Conservation (phyloP, 2,329 filamentous ascomycete species). For the Colletotrichum sp. region DNA sequence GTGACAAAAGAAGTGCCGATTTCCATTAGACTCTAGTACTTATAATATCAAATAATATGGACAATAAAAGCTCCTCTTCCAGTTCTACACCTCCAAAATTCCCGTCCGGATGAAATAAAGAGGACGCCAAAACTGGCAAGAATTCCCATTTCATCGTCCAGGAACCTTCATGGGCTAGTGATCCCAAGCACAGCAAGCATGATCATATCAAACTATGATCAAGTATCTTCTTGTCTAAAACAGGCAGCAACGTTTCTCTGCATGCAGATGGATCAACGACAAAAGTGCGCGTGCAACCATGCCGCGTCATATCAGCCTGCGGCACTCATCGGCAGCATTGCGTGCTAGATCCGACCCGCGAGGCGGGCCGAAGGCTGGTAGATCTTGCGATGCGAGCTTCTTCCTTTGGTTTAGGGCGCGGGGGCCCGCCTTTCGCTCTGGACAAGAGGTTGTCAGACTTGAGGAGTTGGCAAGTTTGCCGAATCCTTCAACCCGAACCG, state of each 20-base stretch:
- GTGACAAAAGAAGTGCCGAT: background rate
- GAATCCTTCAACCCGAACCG: background rate
- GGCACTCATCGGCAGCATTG: background rate
- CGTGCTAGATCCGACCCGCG: background rate
- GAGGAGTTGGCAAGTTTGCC: background rate
- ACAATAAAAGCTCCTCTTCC: rapidly evolving
- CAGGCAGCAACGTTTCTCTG: background rate
- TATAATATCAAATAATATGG: no score
- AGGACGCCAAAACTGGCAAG: no score
- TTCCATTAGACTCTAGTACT: no score
- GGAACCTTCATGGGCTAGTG: no score
- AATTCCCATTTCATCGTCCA: no score
- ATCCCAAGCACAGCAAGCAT: background rate
- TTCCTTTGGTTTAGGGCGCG: background rate
- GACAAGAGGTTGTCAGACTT: background rate
- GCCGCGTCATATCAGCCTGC: background rate
- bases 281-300: background rate
- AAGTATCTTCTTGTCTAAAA: rapidly evolving
- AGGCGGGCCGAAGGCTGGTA: background rate
- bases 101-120: no score
- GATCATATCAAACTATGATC: background rate
- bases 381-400: background rate
- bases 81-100: no score
- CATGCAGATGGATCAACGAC: background rate
- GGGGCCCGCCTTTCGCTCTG: background rate